Conservation (phyloP, 2,329 filamentous ascomycete genomes). For the Lasiodiplodia sp. region DNA sequence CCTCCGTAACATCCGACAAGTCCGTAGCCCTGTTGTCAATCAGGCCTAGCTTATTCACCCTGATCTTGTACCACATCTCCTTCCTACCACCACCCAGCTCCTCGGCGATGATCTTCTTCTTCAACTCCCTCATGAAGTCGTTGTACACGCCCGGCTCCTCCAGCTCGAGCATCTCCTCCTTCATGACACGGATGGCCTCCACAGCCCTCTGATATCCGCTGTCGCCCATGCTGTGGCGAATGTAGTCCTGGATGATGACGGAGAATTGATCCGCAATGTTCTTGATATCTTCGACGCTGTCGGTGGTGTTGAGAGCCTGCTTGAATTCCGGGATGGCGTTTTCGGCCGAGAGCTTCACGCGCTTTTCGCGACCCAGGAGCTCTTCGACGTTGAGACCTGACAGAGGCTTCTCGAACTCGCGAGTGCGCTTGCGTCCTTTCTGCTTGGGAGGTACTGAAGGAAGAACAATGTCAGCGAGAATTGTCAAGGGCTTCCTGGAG, state of each 20-base stretch:
- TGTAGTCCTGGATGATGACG: constrained; percentile 70
- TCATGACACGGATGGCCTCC: constrained; percentile 79
- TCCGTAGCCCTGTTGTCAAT: constrained; percentile 71
- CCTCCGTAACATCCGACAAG: constrained; percentile 69
- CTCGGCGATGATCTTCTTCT: constrained; percentile 72
- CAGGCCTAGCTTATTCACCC: constrained; percentile 72
- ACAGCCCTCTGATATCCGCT: constrained; percentile 75
- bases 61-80: constrained; percentile 83
- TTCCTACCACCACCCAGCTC: constrained; percentile 77
- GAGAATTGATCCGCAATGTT: constrained; percentile 78
- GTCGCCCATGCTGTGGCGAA: constrained; percentile 78
- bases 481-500: too few relatives aligned
- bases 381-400: constrained; percentile 88
- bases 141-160: constrained; percentile 84
- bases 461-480: constrained; percentile 31
- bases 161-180: constrained; percentile 75
- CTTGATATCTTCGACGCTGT: constrained; percentile 66
- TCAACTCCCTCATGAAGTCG: constrained; percentile 72
- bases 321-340: constrained; percentile 94
- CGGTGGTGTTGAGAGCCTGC: constrained; percentile 70
- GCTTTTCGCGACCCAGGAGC: constrained; percentile 70
- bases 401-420: constrained; percentile 78
- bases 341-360: constrained; percentile 65
- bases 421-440: constrained; percentile 71
- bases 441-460: constrained; percentile 73